Percentiles rank a stretch among this genome's conserved stretches.
Conservation (phyloP, 208 protist species). For the Entamoeba invadens region DNA sequence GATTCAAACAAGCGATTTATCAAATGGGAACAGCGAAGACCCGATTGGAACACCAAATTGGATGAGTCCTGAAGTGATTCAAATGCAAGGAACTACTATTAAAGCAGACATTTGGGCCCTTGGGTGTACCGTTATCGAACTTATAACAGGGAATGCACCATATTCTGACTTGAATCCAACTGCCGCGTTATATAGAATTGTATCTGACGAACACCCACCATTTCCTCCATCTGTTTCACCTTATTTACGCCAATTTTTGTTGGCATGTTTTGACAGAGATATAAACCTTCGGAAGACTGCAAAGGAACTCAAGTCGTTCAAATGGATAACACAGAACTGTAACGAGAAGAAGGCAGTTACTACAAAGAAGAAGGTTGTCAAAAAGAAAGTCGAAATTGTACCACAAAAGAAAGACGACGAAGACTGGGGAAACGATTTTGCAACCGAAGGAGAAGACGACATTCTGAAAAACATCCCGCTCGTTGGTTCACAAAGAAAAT, state of each 20-base stretch:
- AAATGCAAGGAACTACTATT: not conserved
- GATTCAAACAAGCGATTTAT: too few relatives aligned
- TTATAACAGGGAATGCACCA: constrained; percentile 11
- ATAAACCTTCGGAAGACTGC: not conserved
- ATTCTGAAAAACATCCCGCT: not conserved
- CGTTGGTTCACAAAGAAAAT: not conserved
- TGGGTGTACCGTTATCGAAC: constrained; percentile 17
- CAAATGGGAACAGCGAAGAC: not conserved
- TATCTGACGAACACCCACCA: not conserved
- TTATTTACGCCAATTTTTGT: constrained; percentile 11
- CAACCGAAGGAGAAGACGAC: not conserved
- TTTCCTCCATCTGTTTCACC: constrained; percentile 16
- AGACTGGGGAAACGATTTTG: not conserved
- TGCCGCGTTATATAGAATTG: not conserved
- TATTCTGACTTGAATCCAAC: not conserved
- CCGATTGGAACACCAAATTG: constrained; percentile 4
- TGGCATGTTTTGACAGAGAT: constrained; percentile 18
- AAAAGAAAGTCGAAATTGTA: too few relatives aligned
- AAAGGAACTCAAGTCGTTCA: not conserved
- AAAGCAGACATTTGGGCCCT: constrained; percentile 21
- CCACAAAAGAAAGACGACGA: too few relatives aligned
- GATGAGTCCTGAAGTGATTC: constrained; percentile 20
- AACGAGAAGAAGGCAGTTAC: not conserved
- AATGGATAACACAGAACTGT: too few relatives aligned
- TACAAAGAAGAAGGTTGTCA: too few relatives aligned